These are phyloP conservation scores for Penicillium hordei DNA, from an alignment of 2,329 filamentous ascomycete species.

Conservation along the genomic window DNA sequence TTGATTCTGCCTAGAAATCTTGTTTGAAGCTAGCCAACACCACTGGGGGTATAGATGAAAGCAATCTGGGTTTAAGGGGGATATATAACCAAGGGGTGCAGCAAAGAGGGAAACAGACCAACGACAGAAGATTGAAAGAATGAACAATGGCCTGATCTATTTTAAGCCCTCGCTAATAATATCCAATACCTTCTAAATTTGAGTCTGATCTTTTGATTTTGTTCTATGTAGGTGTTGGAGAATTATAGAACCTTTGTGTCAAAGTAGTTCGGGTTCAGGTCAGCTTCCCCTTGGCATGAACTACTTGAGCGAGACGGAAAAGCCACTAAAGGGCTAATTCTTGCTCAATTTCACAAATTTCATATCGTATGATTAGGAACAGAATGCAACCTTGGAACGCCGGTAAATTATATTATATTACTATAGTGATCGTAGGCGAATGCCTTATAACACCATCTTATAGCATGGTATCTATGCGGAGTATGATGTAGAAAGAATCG, in stretches of 20 bases:
- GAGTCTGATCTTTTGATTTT: neutral
- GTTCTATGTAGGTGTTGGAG: neutral
- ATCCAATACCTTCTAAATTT: neutral
- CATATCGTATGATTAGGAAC: neutral
- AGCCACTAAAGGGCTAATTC: neutral
- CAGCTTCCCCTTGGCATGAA: neutral
- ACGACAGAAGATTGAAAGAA: neutral
- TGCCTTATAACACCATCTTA: neutral
- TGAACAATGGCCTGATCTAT: neutral
- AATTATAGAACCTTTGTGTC: neutral
- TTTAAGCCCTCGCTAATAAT: neutral
- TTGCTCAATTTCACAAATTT: neutral
- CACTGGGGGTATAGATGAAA: neutral
- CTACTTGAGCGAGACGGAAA: neutral
- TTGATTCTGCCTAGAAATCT: neutral
- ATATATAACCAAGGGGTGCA: neutral
- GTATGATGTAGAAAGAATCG: neutral
- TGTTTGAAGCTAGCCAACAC: neutral
- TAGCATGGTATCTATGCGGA: neutral
- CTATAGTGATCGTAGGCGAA: neutral
- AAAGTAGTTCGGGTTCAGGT: neutral
- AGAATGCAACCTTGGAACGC: neutral
- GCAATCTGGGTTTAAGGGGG: neutral
- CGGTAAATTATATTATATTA: no score
- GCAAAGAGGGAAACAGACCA: neutral